Evolutionary conservation across 1,284 basidiomycete genomes (phyloP), one percentile per base, ranked within the genome.

Genomic region (Schizophyllum commune): DNA sequence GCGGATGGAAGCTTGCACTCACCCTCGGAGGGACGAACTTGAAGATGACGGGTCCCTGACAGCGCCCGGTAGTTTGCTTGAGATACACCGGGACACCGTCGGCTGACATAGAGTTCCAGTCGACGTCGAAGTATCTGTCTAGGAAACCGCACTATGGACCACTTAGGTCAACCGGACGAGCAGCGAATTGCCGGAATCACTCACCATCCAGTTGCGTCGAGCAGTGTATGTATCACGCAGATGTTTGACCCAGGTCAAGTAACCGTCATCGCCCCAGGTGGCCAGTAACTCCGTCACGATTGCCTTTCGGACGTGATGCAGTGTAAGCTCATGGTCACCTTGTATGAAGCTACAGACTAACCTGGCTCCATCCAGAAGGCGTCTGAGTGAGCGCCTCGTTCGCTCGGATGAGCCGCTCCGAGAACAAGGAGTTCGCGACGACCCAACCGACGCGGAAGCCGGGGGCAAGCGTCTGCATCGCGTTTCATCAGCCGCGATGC

Each of bases 361-460:
- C 83, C 75, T 87, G 85, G 53, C 81, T 79, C 65, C 93, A 88
- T 1, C 91, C 91, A 62, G 83, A 87, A 2, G 91, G 89, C 0
- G 83, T 82, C 69, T 91, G 89, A 0, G 89, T 85, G 13, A 81
- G 79, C 0, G 82, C 83, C 75, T 95, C 91, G 47, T 82, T 79
- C 17, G 84, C 83, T 56, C 91, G 79, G 64, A 89, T 84, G 17
- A 94, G 71, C 32, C 88, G 79, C 68, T 93, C 91, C 8, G 86
- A 85, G 68, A 90, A 87, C 52, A 83, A 32, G 7, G 86, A 81
- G 67, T 83, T 84, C 68, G 84, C 87, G 0, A 90, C 92, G 68
- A 89, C 88, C 87, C 87, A 94, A 1, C 91, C 91, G 11, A 93
- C 73, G 5, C 91, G 83, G 59, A 83, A 83, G 1, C 91, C 92